A percentile compares a stretch with the other conserved stretches of the same genome.
phyloP scores from a whole-genome alignment of 2,329 filamentous ascomycete genomes.

The Amphichorda felina region DNA sequence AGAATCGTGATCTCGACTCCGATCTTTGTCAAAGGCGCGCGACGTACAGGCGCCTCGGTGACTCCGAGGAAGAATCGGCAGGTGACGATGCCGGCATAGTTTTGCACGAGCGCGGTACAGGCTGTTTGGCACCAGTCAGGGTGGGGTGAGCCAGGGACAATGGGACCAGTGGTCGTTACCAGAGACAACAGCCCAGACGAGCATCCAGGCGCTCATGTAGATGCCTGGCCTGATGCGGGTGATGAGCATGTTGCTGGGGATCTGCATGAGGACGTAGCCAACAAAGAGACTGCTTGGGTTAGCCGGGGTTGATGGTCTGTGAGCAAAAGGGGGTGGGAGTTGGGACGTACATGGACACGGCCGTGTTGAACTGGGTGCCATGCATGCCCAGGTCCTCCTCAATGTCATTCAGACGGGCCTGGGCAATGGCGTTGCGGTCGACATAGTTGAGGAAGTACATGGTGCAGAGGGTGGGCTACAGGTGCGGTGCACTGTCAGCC shows the following conservation, averaged over 20 bases:
- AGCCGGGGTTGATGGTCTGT: no score
- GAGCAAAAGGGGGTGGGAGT: no score
- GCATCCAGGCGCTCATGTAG: slow-evolving; percentile 28
- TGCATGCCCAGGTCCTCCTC: slow-evolving; percentile 37
- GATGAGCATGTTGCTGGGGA: slow-evolving; percentile 23
- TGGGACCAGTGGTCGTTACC: neutral
- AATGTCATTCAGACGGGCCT: slow-evolving; percentile 32
- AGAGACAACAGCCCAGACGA: slow-evolving; percentile 26
- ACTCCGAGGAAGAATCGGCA: slow-evolving; percentile 26
- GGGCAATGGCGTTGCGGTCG: slow-evolving; percentile 32
- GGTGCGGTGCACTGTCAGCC: no score
- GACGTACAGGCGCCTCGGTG: slow-evolving; percentile 20
- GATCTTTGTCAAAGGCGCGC: no score
- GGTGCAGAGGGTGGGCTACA: slow-evolving; percentile 13
- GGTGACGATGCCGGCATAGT: slow-evolving; percentile 19
- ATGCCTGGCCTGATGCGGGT: slow-evolving; percentile 18
- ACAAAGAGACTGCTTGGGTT: slow-evolving; percentile 20
- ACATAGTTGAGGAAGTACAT: slow-evolving; percentile 33
- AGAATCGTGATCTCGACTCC: neutral
- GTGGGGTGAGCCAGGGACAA: no score
- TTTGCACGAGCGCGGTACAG: slow-evolving; percentile 22
- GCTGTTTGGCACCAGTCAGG: no score
- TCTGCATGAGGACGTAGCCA: slow-evolving; percentile 29
- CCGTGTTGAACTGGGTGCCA: slow-evolving; percentile 41
- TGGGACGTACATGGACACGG: slow-evolving; percentile 20